These are phyloP conservation scores for Xylariaceae sp. DNA, from an alignment of 2,329 filamentous ascomycete genomes.

Conservation along the genomic window DNA sequence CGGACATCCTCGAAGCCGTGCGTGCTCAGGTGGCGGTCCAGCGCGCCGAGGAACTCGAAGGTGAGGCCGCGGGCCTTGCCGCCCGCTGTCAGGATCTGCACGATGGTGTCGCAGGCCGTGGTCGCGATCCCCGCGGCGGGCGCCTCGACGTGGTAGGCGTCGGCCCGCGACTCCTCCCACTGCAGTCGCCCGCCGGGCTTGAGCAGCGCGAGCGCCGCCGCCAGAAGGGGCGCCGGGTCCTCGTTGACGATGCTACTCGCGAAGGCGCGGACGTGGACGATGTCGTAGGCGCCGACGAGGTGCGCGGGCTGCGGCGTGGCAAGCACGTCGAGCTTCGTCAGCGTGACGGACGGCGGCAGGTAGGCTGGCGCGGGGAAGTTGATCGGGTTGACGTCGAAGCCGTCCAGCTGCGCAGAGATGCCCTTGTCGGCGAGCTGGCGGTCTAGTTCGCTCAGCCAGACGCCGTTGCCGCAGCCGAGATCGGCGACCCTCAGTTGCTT, in stretches of 20 bases:
- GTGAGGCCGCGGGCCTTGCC: constrained; percentile 8
- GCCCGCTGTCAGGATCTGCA: not conserved
- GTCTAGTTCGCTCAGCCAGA: constrained; percentile 11
- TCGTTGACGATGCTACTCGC: not conserved
- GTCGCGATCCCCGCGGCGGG: not conserved
- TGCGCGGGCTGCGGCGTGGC: not conserved
- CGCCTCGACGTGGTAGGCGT: not conserved
- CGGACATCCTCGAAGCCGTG: constrained; percentile 17
- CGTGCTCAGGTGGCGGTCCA: constrained; percentile 12
- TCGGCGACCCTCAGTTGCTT: constrained; percentile 13
- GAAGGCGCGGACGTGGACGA: constrained; percentile 9
- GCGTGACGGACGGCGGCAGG: constrained; percentile 2
- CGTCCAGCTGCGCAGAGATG: constrained; percentile 5
- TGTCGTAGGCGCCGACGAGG: constrained; percentile 1
- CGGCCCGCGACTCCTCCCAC: constrained; percentile 8
- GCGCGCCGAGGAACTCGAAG: constrained; percentile 8
- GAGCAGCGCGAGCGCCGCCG: not conserved
- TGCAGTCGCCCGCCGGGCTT: constrained; percentile 8
- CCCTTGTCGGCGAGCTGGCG: not conserved
- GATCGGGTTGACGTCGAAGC: constrained; percentile 16
- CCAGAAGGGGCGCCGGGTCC: not conserved
- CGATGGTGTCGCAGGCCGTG: not conserved
- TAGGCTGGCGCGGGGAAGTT: constrained; percentile 3
- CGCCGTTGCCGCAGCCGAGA: constrained; percentile 16
- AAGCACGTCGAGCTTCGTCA: constrained; percentile 9